Evolutionary conservation across 768 basidiomycete genomes (phyloP), one percentile per base, ranked within the genome.

Genomic region (Lactarius psammicola): DNA sequence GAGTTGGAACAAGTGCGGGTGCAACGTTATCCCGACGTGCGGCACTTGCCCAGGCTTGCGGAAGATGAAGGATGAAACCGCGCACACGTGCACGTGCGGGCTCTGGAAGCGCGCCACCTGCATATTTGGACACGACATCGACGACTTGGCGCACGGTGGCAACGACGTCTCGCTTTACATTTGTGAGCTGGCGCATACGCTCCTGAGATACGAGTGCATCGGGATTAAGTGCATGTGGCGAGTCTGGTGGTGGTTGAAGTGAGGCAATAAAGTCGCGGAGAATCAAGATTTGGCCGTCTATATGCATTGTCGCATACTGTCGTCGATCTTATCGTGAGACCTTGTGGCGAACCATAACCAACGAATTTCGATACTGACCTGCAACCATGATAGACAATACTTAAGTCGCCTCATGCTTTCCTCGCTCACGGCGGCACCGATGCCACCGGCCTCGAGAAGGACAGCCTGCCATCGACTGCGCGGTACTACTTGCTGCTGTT

Each of bases 71-170:
- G 49, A 95, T 90, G 72, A 92, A 91, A 0, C 85, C 82, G 13
- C 90, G 79, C 38, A 95, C 92, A 26, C 85, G 84, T 1, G 79
- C 76, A 40, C 88, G 83, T 0, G 94, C 93, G 8, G 89, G 93
- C 73, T 94, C 94, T 0, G 92, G 94, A 7, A 96, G 81, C 0
- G 93, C 90, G 0, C 89, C 84, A 11, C 94, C 94, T 0, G 94
- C 90, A 69, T 95, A 94, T 66, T 87, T 89, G 64, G 84, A 86
- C 20, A 95, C 87, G 18, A 95, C 89, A 64, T 92, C 90, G 17
- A 96, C 93, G 20, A 94, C 93, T 72, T 94, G 89, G 40, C 92
- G 85, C 62, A 96, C 87, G 33, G 94, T 96, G 53, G 88, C 84
- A n/a, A 95, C 89, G 40, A 96, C 85, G 72, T 95, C 92, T 34